Conservation (phyloP, 768 basidiomycete species). For the Pleurotus sapidus region DNA sequence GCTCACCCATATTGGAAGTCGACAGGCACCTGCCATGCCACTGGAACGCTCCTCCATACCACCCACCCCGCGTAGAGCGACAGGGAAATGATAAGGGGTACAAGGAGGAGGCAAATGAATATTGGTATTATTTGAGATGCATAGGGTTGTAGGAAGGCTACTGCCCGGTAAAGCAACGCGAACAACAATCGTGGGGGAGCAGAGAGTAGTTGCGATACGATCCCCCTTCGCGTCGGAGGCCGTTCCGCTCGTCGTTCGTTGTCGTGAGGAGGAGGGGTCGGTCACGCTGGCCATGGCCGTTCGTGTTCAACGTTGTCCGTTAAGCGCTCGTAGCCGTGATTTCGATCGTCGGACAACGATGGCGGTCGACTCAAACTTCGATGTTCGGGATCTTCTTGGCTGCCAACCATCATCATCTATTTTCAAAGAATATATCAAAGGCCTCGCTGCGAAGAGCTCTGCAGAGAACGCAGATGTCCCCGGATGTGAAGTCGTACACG, state of each 20-base stretch:
- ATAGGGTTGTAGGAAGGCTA: conserved; percentile 43
- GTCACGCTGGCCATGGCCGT: neutral
- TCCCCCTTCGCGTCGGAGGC: neutral
- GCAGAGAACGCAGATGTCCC: conserved; percentile 29
- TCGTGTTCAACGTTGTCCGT: neutral
- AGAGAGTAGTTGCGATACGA: neutral
- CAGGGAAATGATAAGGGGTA: conserved; percentile 60
- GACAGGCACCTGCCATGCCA: conserved; percentile 65
- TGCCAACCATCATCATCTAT: conserved; percentile 43
- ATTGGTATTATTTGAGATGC: conserved; percentile 67
- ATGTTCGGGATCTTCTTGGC: conserved; percentile 44
- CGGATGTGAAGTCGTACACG: conserved; percentile 74
- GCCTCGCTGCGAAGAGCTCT: conserved; percentile 17
- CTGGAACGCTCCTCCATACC: conserved; percentile 72
- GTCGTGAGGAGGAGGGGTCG: neutral
- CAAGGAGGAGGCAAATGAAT: conserved; percentile 52
- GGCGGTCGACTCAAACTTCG: neutral
- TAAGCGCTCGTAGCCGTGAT: conserved; percentile 6
- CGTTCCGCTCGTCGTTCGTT: neutral
- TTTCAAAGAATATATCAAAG: conserved; percentile 40
- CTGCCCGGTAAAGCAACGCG: conserved; percentile 18
- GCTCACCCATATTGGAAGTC: conserved; percentile 81
- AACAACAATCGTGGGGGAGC: conserved; percentile 14
- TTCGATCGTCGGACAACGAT: conserved; percentile 6
- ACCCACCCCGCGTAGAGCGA: conserved; percentile 68